Base-by-base conservation (phyloP, 148 eudicot species). In the Vaccinium vitisidaea region DNA sequence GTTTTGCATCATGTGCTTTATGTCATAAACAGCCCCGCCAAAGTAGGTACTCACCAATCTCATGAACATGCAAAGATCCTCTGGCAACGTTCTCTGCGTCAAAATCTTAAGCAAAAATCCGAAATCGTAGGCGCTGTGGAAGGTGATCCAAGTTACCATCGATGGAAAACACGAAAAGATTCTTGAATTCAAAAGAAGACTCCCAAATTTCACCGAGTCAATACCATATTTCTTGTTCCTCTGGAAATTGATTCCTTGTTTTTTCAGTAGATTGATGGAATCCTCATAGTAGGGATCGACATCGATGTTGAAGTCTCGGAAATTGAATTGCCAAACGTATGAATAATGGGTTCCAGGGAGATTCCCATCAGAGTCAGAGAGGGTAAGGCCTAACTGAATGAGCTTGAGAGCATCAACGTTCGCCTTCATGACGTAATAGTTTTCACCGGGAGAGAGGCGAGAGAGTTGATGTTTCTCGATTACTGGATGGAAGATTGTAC, bases 141-240 rank as follows among this genome's bases (percentile, higher is more conserved):
- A 89, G 36, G 91, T 87, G 75, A 89, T 87, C 88, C 87, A 89
- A 2, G 81, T 84, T 27, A 85, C 87, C 71, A 84, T 87, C 32
- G 77, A 8, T 18, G 69, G 25, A 61, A 61, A 54, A 12, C 58
- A 2, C 2, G 74, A 12, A 69, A 69, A 15, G 74, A 69, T 69
- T 69, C 74, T 27, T 13, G 74, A 69, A 69, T 36, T 4, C 16
- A 69, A 14, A 69, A 69, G 39, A 6, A 12, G 18, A 69, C 39
- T 0, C 39, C 16, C 74, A 1, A 69, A 69, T 27, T 4, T 4
- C 16, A 12, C 15, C 0, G 39, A 27, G 18, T 69, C 18, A 13
- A 69, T 69, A 39, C 39, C 74, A 4, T 27, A 27, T 27, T 27
- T 69, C 74, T 0, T 27, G 7, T 69, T 69, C 70, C 3, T 65